phyloP scores from a whole-genome alignment of 129 eudicot genomes.

The Flaveria linearis region DNA sequence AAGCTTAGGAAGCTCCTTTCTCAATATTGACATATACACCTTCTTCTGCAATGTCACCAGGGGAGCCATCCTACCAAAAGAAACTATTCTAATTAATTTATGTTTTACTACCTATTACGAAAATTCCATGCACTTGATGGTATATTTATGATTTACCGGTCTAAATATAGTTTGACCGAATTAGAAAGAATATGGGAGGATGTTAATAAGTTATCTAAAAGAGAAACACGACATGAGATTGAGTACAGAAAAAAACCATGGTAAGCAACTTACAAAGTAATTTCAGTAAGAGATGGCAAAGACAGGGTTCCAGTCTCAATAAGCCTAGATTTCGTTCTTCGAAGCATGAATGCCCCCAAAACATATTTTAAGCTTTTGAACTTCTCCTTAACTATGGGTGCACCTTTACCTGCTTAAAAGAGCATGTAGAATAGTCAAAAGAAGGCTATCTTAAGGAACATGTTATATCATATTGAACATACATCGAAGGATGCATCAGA shows the following conservation, averaged over 20 bases:
- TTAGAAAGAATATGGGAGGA: too few relatives aligned
- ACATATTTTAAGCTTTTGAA: conserved; percentile 65
- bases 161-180: too few relatives aligned
- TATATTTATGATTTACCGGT: too few relatives aligned
- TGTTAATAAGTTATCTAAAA: too few relatives aligned
- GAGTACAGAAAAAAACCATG: too few relatives aligned
- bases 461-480: conserved; percentile 13
- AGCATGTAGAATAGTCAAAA: neutral
- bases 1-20: conserved; percentile 85
- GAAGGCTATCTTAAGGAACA: neutral
- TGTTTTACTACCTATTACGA: too few relatives aligned
- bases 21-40: conserved; percentile 83
- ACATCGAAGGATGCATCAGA: conserved; percentile 17
- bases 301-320: conserved; percentile 71
- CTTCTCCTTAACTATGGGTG: conserved; percentile 52
- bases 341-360: conserved; percentile 85
- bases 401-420: conserved; percentile 50
- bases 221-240: too few relatives aligned
- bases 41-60: conserved; percentile 73
- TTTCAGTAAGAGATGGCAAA: conserved; percentile 93
- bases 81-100: conserved; percentile 4
- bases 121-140: too few relatives aligned
- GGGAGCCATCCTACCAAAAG: conserved; percentile 71
- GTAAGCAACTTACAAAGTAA: too few relatives aligned
- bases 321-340: conserved; percentile 90